Base-by-base conservation (phyloP, 768 basidiomycete species). In the Naematelia encephala region DNA sequence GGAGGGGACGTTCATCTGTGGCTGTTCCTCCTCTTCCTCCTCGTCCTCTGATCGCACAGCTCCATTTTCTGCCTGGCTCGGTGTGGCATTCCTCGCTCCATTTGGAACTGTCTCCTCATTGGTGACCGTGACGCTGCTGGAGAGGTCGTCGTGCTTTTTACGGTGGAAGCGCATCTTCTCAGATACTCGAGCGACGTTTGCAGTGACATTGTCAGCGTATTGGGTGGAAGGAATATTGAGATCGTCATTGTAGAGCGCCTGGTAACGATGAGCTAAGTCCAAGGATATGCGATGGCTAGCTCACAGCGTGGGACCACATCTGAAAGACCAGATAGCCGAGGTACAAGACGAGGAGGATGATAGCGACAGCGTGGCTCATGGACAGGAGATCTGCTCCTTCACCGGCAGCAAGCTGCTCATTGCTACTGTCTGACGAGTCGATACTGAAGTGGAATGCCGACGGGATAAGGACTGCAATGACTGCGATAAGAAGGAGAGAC, bases 301-400 rank as follows among this genome's bases (percentile, higher is more conserved):
- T 63, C 68, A 83, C 75, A 78, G 81, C 54, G 81, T 83, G 82
- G 5, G 82, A 81, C 72, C 81, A 82, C 74, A 84, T 82, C 65
- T 83, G 82, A 76, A 84, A 83, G 62, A 81, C 71, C 48, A 83
- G 77, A 75, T 83, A 75, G 16, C 74, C 66, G 28, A 68, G 55
- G 60, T 75, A 83, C 67, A 83, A 79, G 48, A 82, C 60, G 34
- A 83, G 78, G 5, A 83, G 70, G 29, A 82, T 76, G 58, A 83
- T 78, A 0, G 82, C 79, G 47, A 81, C 81, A 42, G 81, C 81
- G 46, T 82, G 81, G 65, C 80, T 82, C 63, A 83, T 77, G 47
- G 81, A 73, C 44, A 83, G 62, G 12, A 82, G 61, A 28, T 82
- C 78, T 2, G 71, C 56, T 5, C 80, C 72, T 66, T 82, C 82